These are phyloP conservation scores for Globisporangium nunn DNA, from an alignment of 352 stramenopile genomes.

Conservation along the genomic window DNA sequence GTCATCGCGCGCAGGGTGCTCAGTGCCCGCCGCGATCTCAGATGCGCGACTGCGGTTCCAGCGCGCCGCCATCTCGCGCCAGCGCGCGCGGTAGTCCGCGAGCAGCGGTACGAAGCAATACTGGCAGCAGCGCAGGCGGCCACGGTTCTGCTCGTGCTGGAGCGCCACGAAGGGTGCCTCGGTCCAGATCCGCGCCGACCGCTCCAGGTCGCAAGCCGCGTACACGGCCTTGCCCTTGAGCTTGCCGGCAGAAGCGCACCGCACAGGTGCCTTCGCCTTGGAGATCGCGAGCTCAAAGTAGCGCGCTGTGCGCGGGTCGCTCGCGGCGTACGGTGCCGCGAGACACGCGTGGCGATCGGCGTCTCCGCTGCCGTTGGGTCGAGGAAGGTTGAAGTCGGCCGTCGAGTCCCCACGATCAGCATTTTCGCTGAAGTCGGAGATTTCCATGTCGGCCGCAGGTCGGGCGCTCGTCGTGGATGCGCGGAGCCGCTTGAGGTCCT, in stretches of 20 bases:
- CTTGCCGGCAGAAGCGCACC: constrained; percentile 44
- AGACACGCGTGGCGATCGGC: constrained; percentile 35
- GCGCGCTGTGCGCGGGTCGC: constrained; percentile 33
- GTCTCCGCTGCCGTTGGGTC: background rate
- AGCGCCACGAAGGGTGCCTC: constrained; percentile 67
- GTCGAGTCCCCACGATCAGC: background rate
- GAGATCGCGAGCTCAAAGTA: constrained; percentile 66
- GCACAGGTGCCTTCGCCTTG: constrained; percentile 50
- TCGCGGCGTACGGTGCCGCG: constrained; percentile 42
- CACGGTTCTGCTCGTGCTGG: constrained; percentile 50
- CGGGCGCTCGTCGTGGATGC: background rate
- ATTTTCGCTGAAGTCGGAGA: background rate
- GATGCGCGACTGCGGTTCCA: constrained; percentile 13
- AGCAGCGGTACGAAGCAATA: constrained; percentile 70
- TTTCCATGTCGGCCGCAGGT: background rate
- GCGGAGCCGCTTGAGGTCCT: background rate
- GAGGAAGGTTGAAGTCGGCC: background rate
- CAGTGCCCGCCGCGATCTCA: background rate
- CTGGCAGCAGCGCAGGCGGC: constrained; percentile 40
- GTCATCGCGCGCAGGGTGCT: constrained; percentile 11
- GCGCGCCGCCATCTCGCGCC: constrained; percentile 32
- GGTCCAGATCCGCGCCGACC: constrained; percentile 50
- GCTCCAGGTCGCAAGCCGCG: constrained; percentile 38
- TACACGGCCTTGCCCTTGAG: constrained; percentile 75
- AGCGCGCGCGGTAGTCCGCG: constrained; percentile 36